Evolutionary conservation across 257 asterid species (phyloP).

Genomic region (Fraxinus excelsior): DNA sequence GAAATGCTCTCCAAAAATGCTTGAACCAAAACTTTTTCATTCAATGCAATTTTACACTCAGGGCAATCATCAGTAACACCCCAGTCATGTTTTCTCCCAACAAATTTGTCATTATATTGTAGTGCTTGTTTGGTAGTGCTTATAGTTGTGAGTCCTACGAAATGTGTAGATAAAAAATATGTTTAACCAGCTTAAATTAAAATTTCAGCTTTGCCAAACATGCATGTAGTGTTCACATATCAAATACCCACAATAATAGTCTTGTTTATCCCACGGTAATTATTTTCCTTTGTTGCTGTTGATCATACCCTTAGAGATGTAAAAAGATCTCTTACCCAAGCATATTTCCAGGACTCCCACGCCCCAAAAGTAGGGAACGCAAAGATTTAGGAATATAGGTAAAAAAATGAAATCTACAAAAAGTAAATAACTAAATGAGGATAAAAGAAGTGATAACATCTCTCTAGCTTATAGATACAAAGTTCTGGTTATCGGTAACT

Average conservation of each 20-base stretch:
- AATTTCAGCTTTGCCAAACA: too few species aligned
- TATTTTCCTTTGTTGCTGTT: neutral
- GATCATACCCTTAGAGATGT: neutral
- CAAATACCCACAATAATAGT: neutral
- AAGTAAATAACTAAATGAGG: neutral
- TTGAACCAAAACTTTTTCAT: neutral
- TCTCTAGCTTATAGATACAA: constrained; percentile 9
- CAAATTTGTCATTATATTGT: neutral
- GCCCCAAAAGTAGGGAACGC: neutral
- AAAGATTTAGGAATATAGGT: neutral
- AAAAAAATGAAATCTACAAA: neutral
- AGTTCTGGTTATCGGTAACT: neutral
- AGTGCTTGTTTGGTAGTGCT: too few species aligned
- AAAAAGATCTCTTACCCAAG: neutral
- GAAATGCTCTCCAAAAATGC: constrained; percentile 3
- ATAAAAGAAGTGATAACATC: neutral
- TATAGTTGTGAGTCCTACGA: too few species aligned
- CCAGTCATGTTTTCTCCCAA: neutral
- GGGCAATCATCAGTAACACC: neutral
- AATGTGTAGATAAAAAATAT: too few species aligned
- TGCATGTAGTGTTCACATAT: neutral
- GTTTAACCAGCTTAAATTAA: too few species aligned
- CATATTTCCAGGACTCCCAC: neutral
- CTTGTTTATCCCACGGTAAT: neutral
- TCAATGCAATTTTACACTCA: neutral